These are phyloP conservation scores for Metarhizium sp. DNA, from an alignment of 2,329 filamentous ascomycete genomes.

Conservation along the genomic window DNA sequence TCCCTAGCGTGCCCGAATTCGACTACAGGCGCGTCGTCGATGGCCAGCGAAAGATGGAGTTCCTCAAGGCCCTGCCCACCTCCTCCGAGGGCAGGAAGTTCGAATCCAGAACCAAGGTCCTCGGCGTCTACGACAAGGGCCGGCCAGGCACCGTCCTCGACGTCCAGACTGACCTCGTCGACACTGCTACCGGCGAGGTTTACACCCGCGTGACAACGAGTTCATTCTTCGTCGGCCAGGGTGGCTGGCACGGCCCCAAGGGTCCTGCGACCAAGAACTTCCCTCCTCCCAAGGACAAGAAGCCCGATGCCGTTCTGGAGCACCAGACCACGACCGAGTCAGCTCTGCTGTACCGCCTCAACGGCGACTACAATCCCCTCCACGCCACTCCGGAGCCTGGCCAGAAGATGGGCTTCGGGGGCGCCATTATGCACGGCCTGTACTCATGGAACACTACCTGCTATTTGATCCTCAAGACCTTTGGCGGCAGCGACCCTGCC, in stretches of 20 bases:
- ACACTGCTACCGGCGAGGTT: slow-evolving; percentile 57
- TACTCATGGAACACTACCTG: slow-evolving; percentile 77
- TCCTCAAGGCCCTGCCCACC: slow-evolving; percentile 66
- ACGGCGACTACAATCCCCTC: slow-evolving; percentile 90
- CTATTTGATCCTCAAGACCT: slow-evolving; percentile 61
- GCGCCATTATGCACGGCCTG: slow-evolving; percentile 80
- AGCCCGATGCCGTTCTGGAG: slow-evolving; percentile 62
- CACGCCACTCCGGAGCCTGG: slow-evolving; percentile 82
- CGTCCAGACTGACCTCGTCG: slow-evolving; percentile 67
- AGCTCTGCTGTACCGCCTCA: slow-evolving; percentile 71
- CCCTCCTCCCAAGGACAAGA: slow-evolving; percentile 64
- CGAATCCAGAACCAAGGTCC: slow-evolving; percentile 65
- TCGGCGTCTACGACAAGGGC: slow-evolving; percentile 87
- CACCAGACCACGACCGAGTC: slow-evolving; percentile 65
- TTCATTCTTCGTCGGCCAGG: slow-evolving; percentile 72
- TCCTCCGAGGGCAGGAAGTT: slow-evolving; percentile 64
- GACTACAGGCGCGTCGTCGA: slow-evolving; percentile 69
- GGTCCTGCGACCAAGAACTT: slow-evolving; percentile 72
- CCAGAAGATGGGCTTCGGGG: slow-evolving; percentile 83
- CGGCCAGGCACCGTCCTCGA: slow-evolving; percentile 75
- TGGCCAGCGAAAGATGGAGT: slow-evolving; percentile 71
- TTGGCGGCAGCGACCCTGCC: slow-evolving; percentile 68
- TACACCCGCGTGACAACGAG: slow-evolving; percentile 62
- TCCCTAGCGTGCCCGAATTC: slow-evolving; percentile 68
- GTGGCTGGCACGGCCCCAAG: slow-evolving; percentile 81